Evolutionary conservation across 2,329 filamentous ascomycete species (phyloP).

Genomic region (Colletotrichum sp.): DNA sequence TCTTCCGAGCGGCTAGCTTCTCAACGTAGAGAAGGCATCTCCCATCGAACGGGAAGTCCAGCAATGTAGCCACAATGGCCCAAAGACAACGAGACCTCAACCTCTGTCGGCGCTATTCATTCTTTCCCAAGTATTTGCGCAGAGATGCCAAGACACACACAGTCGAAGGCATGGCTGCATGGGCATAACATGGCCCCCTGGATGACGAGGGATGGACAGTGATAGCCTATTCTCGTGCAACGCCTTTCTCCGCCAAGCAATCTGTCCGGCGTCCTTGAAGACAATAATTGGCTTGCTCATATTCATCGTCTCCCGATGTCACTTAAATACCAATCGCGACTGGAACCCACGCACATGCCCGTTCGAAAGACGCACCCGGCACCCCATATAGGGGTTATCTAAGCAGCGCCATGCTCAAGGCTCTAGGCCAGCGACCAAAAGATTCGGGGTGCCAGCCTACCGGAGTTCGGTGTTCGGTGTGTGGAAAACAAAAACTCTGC

Average conservation of each 20-base stretch:
- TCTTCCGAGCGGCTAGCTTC: too few relatives aligned
- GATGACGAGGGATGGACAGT: neutral
- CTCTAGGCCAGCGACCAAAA: neutral
- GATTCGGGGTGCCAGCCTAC: too few relatives aligned
- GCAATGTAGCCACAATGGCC: too few relatives aligned
- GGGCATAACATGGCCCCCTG: neutral
- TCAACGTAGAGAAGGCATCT: too few relatives aligned
- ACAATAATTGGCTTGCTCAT: neutral
- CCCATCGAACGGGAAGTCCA: neutral
- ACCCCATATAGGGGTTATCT: neutral
- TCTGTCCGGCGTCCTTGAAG: too few relatives aligned
- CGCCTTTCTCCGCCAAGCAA: too few relatives aligned
- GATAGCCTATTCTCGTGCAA: neutral
- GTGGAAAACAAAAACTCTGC: neutral
- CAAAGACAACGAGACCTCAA: neutral
- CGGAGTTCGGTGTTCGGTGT: too few relatives aligned
- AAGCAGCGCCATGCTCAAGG: neutral
- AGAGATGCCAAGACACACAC: rapidly evolving
- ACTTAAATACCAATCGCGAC: neutral
- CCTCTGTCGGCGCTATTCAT: neutral
- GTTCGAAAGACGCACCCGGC: neutral
- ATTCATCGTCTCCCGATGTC: neutral
- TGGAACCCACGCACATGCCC: neutral
- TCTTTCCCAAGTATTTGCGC: neutral
- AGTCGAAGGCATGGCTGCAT: neutral